Percentiles rank a stretch among this genome's conserved stretches.
phyloP scores from a whole-genome alignment of 768 basidiomycete species.

The Hemileccinum rubropunctum region DNA sequence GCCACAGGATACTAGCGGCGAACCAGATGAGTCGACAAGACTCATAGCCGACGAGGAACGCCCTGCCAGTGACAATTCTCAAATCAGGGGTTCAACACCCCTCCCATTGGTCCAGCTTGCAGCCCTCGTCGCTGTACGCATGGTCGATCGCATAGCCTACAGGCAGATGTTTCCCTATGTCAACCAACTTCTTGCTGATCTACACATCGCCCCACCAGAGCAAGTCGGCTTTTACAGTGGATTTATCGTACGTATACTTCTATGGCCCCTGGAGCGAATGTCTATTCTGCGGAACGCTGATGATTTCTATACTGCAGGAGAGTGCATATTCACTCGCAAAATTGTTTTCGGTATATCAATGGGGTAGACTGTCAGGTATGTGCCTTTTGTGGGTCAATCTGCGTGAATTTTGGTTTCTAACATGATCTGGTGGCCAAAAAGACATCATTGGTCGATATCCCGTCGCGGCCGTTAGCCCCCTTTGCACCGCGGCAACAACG shows the following conservation, averaged over 20 bases:
- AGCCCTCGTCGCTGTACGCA: slow-evolving; percentile 38
- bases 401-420: slow-evolving; percentile 20
- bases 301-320: slow-evolving; percentile 41
- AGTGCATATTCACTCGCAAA: slow-evolving; percentile 61
- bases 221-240: slow-evolving; percentile 67
- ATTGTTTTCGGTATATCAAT: slow-evolving; percentile 58
- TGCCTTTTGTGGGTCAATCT: too few species aligned
- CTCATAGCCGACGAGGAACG: slow-evolving; percentile 12
- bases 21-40: slow-evolving; percentile 10
- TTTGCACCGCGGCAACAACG: slow-evolving; percentile 1
- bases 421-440: slow-evolving; percentile 11
- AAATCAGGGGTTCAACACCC: slow-evolving; percentile 17
- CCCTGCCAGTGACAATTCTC: not conserved
- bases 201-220: slow-evolving; percentile 53
- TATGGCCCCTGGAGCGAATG: too few species aligned
- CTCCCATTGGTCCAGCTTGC: slow-evolving; percentile 47
- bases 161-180: slow-evolving; percentile 65
- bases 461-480: slow-evolving; percentile 35
- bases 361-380: too few species aligned
- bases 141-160: slow-evolving; percentile 62
- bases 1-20: not conserved
- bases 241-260: slow-evolving; percentile 40
- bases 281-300: too few species aligned
- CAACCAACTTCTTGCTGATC: slow-evolving; percentile 57
- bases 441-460: slow-evolving; percentile 62